Base-by-base conservation (phyloP, 2,329 filamentous ascomycete genomes). In the Hansfordia pulvinata region DNA sequence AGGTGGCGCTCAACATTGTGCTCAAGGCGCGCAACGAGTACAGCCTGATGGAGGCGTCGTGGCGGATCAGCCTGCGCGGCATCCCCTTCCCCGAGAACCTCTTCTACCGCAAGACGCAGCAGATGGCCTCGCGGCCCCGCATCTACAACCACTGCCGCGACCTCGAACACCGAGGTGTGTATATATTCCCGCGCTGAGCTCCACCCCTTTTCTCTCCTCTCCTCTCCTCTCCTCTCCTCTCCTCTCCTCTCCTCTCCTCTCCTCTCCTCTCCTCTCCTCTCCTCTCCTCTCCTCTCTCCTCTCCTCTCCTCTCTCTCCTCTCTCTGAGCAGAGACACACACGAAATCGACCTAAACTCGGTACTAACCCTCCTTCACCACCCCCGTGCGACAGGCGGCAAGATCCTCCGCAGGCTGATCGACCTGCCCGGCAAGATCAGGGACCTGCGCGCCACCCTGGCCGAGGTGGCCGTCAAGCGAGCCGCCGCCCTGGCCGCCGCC, bases 61-160 rank as follows among this genome's bases (percentile, higher is more conserved):
- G 46, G 46, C 36, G 29, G 32, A 39, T 46, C 36, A 38, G 44
- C 30, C 43, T 50, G 26, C 37, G 36, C 22, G 45, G 46, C 11
- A 39, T 44, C 19, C 45, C 45, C 20, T 30, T 48, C 12, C 43
- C 46, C 5, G 37, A 46, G 15, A 36, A 36, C 11, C 33, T 50
- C 13, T 50, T 44, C 30, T 50, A 49, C 23, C 17, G 29, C 20
- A 35, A 43, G 28, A 39, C 32, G 10, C 41, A 41, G 24, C 16
- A 29, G 6, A 34, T 25, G 19, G 42, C 37, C 23, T 17, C 19
- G 13, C 41, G 45, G 14, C 46, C 46, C 8, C 39, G 41, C 27
- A 47, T 50, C 30, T 49, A 49, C 26, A 37, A 40, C 11, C 43
- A 32, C 14, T 36, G 31, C 17, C 33, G 41, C 14, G 39, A 29